Evolutionary conservation across 2,329 filamentous ascomycete species (phyloP).

Genomic region (Cytospora piceae): DNA sequence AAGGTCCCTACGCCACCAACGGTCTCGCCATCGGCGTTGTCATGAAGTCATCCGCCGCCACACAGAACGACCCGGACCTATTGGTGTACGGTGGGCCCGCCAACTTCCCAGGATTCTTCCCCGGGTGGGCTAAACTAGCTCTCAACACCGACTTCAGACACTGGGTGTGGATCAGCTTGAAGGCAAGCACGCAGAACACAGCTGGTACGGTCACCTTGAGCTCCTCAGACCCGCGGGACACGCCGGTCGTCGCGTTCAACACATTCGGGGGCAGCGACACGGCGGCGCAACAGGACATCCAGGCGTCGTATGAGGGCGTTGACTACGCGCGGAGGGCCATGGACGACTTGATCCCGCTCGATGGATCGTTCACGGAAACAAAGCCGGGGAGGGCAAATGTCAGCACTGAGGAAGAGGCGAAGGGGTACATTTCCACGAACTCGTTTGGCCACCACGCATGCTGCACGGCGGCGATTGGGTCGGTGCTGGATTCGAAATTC

Average conservation of each 20-base stretch:
- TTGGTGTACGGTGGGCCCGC: slow-evolving; percentile 46
- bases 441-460: slow-evolving; percentile 32
- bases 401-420: slow-evolving; percentile 31
- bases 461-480: slow-evolving; percentile 37
- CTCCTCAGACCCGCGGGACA: slow-evolving; percentile 65
- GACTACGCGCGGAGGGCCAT: slow-evolving; percentile 47
- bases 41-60: slow-evolving; percentile 36
- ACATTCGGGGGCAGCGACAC: slow-evolving; percentile 58
- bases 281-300: slow-evolving; percentile 52
- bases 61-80: slow-evolving; percentile 39
- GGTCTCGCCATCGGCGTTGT: slow-evolving; percentile 40
- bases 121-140: slow-evolving; percentile 41
- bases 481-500: slow-evolving; percentile 58
- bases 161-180: slow-evolving; percentile 55
- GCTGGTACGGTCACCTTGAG: slow-evolving; percentile 65
- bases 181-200: slow-evolving; percentile 64
- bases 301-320: slow-evolving; percentile 61
- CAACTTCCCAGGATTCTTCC: slow-evolving; percentile 47
- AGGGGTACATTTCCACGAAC: slow-evolving; percentile 31
- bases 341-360: slow-evolving; percentile 23
- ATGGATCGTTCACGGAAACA: slow-evolving; percentile 31
- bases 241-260: slow-evolving; percentile 65
- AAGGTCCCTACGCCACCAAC: slow-evolving; percentile 42
- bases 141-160: slow-evolving; percentile 42
- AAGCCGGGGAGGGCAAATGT: slow-evolving; percentile 29